Conservation (phyloP, 139 green algal genomes). For the Chlamydomonas schloesseri region DNA sequence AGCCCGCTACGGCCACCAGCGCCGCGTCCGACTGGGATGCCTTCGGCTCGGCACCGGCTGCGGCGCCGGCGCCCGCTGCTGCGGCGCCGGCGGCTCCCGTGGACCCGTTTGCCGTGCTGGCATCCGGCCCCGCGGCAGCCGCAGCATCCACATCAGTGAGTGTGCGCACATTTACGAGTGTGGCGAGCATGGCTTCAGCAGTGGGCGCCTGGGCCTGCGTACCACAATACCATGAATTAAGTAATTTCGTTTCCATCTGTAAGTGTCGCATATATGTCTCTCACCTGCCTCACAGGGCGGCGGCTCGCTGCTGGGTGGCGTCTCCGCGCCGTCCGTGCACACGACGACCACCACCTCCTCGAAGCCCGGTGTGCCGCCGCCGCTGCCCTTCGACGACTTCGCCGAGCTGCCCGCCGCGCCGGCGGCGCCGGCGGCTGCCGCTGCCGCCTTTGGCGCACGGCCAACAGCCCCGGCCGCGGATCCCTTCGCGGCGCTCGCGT, state of each 20-base stretch:
- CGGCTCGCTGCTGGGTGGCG: not conserved
- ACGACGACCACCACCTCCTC: not conserved
- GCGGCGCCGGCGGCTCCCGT: too few species aligned
- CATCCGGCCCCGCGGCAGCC: too few species aligned
- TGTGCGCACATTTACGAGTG: too few species aligned
- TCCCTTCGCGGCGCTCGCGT: not conserved
- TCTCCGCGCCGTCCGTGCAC: not conserved
- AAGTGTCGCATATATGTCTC: too few species aligned
- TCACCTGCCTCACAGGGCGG: not conserved
- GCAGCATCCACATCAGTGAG: too few species aligned
- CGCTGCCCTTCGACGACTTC: slow-evolving; percentile 60
- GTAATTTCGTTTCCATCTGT: too few species aligned
- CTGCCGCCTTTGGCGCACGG: not conserved
- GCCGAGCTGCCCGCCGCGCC: slow-evolving; percentile 48
- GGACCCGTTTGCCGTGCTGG: not conserved
- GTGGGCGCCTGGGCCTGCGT: too few species aligned
- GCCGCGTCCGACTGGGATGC: not conserved
- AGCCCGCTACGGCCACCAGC: not conserved
- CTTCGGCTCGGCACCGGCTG: not conserved
- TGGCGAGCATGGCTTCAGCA: too few species aligned
- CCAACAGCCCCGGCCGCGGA: not conserved
- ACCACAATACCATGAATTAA: too few species aligned
- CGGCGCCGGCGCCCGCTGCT: too few species aligned
- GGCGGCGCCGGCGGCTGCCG: not conserved
- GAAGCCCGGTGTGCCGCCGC: not conserved